Conservation (phyloP, 441 rosid species). For the Macaranga tanarius region DNA sequence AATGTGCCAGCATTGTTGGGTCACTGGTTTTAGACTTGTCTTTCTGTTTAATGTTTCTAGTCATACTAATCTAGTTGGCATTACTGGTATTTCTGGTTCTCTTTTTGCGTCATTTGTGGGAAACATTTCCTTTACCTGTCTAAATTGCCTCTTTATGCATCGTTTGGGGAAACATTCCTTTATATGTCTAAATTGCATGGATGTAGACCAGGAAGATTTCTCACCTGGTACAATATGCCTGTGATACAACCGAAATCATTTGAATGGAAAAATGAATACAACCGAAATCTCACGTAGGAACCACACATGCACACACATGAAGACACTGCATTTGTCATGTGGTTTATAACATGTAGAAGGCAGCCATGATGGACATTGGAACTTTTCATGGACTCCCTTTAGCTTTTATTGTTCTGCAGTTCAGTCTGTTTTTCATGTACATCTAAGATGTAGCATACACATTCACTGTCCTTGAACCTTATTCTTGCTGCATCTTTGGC, state of each 20-base stretch:
- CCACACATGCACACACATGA: not conserved
- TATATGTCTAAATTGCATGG: too few species aligned
- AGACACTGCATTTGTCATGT: not conserved
- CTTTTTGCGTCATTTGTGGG: too few species aligned
- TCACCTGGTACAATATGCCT: too few species aligned
- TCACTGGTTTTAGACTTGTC: slow-evolving; percentile 2
- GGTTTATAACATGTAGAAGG: not conserved
- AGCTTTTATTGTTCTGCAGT: not conserved
- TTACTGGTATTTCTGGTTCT: not conserved
- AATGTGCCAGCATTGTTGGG: not conserved
- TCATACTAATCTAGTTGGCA: too few species aligned
- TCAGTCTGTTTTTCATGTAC: not conserved
- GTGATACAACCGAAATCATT: too few species aligned
- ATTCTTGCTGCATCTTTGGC: slow-evolving; percentile 4
- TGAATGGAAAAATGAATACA: too few species aligned
- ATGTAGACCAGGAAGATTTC: too few species aligned
- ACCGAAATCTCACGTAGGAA: too few species aligned
- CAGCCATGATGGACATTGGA: not conserved
- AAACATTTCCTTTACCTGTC: too few species aligned
- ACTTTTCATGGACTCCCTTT: not conserved
- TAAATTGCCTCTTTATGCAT: too few species aligned
- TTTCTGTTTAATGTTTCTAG: not conserved
- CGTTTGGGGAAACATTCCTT: too few species aligned
- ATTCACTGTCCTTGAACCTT: not conserved
- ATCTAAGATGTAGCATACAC: not conserved